Evolutionary conservation across 345 rosid species (phyloP).

Genomic region (Salix exigua): DNA sequence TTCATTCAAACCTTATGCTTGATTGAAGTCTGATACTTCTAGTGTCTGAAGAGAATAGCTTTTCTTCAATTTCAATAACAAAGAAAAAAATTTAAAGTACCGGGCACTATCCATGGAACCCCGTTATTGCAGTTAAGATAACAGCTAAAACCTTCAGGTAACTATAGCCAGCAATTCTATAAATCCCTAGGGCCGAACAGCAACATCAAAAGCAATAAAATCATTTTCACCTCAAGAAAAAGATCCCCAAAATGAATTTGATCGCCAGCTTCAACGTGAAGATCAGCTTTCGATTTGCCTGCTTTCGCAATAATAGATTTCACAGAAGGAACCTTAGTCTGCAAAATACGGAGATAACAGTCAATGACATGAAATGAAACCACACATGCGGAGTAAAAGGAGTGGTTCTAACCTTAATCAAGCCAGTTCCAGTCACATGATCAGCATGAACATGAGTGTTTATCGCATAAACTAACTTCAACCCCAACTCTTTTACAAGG

Average conservation of each 20-base stretch:
- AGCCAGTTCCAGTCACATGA: slow-evolving; percentile 89
- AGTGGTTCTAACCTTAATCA: slow-evolving; percentile 54
- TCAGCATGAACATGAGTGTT: slow-evolving; percentile 99
- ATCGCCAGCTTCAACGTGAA: slow-evolving; percentile 63
- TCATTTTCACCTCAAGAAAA: slow-evolving; percentile 58
- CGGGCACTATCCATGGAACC: background rate
- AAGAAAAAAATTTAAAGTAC: too few species aligned
- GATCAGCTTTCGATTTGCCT: slow-evolving; percentile 75
- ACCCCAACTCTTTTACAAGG: slow-evolving; percentile 61
- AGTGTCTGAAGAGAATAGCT: background rate
- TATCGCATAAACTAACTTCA: slow-evolving; percentile 74
- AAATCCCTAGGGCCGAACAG: background rate
- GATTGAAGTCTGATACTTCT: too few species aligned
- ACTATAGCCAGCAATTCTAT: background rate
- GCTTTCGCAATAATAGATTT: slow-evolving; percentile 76
- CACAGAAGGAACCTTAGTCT: slow-evolving; percentile 61
- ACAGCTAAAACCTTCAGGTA: background rate
- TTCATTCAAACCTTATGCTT: background rate
- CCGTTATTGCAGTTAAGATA: background rate
- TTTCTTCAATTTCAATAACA: background rate
- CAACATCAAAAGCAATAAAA: background rate
- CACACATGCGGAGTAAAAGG: background rate
- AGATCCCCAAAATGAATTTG: slow-evolving; percentile 61
- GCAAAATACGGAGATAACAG: slow-evolving; percentile 4
- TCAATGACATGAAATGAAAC: background rate